Evolutionary conservation across 192 early-diverging fungal genomes (phyloP), one percentile per base, ranked within the genome.

Genomic region (Coemansia sp.): DNA sequence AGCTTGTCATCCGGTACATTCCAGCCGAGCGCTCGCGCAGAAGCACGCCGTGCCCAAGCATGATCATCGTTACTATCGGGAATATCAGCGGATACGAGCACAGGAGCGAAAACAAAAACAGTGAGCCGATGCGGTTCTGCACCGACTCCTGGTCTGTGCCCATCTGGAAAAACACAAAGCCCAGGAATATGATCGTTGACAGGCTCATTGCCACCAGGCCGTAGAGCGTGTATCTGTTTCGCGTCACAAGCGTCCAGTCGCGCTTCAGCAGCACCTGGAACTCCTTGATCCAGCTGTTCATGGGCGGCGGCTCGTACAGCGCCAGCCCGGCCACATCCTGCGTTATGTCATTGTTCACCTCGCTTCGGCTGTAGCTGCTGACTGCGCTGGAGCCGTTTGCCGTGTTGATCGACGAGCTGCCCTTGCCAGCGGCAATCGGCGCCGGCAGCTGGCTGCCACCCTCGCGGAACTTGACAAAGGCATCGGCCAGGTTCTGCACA

Each of bases 11-110:
- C 5, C 86, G 61, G 80, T 86, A 88, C 9, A 72, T 70, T 4
- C 84, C 81, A 30, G 69, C 55, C 16, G 83, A 79, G 3, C 86
- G 67, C 69, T 88, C 86, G 16, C 84, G 77, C 24, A 70, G 29
- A 52, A 85, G 68, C 56, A 81, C 72, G 32, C 32, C 64, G 13
- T 68, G 67, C 29, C 80, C 61, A 5, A 58, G 9, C 7, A 65
- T 61, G 55, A 72, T 65, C 11, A 61, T 29, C 0, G 23, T 58
- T 28, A 65, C 39, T 19, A 55, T 52, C 19, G 84, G 83, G 74
- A 82, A 71, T 19, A 85, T 65, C 18, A 72, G 63, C 19, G 71
- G 64, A 55, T 81, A 82, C 16, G 72, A 68, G 49, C 68, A 58
- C 18, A 76, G 64, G 25, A 80, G 54, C 50, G 68, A 58, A 4